These are phyloP conservation scores for Phaeotremella skinneri DNA, from an alignment of 768 basidiomycete species.

Conservation along the genomic window DNA sequence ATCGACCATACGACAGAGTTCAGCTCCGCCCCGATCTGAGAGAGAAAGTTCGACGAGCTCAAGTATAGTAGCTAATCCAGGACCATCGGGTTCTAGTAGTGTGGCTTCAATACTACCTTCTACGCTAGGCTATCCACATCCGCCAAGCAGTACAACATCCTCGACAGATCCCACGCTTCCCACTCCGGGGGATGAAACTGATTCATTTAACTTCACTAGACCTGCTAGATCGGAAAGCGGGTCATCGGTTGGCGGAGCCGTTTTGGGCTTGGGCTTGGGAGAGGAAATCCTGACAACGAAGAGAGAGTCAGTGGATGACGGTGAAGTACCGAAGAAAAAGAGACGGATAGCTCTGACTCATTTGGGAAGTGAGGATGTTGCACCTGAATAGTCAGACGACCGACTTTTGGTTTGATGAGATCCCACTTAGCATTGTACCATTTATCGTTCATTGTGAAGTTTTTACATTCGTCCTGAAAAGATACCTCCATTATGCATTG, in stretches of 20 bases:
- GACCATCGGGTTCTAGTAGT: constrained; percentile 12
- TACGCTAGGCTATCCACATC: constrained; percentile 1
- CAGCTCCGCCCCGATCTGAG: constrained; percentile 39
- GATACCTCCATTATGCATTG: no score
- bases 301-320: constrained; percentile 10
- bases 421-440: neutral
- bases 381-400: neutral
- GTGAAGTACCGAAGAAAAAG: constrained; percentile 44
- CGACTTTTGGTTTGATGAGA: neutral
- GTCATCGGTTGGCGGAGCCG: constrained; percentile 2
- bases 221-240: neutral
- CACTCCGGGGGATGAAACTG: constrained; percentile 35
- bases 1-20: constrained; percentile 30
- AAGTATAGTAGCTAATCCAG: constrained; percentile 17
- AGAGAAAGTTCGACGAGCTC: constrained; percentile 44
- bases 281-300: neutral
- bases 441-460: constrained; percentile 4
- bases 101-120: constrained; percentile 6
- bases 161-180: constrained; percentile 32
- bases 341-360: constrained; percentile 43
- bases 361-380: constrained; percentile 18
- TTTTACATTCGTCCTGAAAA: no score
- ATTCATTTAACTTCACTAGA: constrained; percentile 12
- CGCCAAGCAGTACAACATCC: constrained; percentile 22
- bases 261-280: constrained; percentile 14